These are phyloP conservation scores for Trypanosoma grayi DNA, from an alignment of 208 protist genomes.

Conservation along the genomic window DNA sequence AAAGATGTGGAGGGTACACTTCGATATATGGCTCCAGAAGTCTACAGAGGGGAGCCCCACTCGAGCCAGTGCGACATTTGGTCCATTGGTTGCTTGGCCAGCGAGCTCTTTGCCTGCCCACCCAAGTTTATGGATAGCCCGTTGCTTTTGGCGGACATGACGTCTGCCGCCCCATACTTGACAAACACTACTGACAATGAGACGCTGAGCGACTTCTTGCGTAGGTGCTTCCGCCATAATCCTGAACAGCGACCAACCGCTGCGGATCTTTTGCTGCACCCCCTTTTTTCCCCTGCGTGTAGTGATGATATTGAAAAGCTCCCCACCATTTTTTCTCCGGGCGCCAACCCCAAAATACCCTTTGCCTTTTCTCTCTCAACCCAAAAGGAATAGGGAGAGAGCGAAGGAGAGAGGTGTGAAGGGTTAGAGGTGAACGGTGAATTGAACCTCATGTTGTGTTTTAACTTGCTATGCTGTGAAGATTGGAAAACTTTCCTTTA, in stretches of 20 bases:
- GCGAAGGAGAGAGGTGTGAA: too few species aligned
- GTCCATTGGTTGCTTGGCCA: slow-evolving; percentile 90
- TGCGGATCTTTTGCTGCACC: slow-evolving; percentile 66
- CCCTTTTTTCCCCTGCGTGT: slow-evolving; percentile 46
- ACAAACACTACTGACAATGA: slow-evolving; percentile 52
- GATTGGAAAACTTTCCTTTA: too few species aligned
- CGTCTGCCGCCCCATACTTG: slow-evolving; percentile 43
- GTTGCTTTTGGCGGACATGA: slow-evolving; percentile 61
- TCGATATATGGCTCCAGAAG: slow-evolving; percentile 92
- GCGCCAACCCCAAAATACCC: slow-evolving; percentile 7
- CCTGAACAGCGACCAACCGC: slow-evolving; percentile 59
- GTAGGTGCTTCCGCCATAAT: slow-evolving; percentile 74
- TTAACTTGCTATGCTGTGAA: too few species aligned
- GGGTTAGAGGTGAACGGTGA: too few species aligned
- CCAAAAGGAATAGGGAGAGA: slow-evolving; percentile 28
- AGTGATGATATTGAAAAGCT: slow-evolving; percentile 47
- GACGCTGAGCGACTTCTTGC: slow-evolving; percentile 68
- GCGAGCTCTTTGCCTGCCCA: slow-evolving; percentile 83
- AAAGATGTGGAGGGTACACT: slow-evolving; percentile 89
- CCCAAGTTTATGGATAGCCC: slow-evolving; percentile 78
- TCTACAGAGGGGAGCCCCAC: slow-evolving; percentile 81
- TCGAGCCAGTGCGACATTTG: slow-evolving; percentile 90
- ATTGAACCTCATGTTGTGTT: too few species aligned
- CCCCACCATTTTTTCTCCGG: slow-evolving; percentile 61
- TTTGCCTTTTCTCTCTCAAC: slow-evolving; percentile 24